Evolutionary conservation across 371 early-diverging fungal species (phyloP), one percentile per base, ranked within the genome.

Genomic region (Mortierella sp.): DNA sequence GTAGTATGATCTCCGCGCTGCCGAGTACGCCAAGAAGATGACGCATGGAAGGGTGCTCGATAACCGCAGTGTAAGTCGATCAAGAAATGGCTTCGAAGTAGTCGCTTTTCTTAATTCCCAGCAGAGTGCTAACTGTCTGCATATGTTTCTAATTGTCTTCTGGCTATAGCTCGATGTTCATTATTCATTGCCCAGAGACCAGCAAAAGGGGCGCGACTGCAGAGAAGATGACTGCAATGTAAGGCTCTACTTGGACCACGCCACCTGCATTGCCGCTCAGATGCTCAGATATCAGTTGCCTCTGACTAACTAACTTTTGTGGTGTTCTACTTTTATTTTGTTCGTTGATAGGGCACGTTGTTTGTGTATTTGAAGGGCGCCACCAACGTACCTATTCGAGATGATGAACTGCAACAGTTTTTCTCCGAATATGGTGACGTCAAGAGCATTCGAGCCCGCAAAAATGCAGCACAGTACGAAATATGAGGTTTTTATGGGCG

Each of bases 151-250:
- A n/a, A n/a, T n/a, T 24, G 19, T 31, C 21, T 6, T 5, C 8
- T 46, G 11, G n/a, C 26, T 21, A 24, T 53, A 73, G 66, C 61
- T 79, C n/a, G 79, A 79, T 46, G 79, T 79, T 17, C 79, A 79
- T 23, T 79, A 53, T 37, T 59, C 79, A 1, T 42, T 79, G 14
- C 79, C 78, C 17, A 64, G 63, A 30, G 61, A 70, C 26, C 31
- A 28, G 24, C 52, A 50, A 15, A 41, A 27, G 19, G 27, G 46
- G 37, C 55, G 61, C 21, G 56, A 41, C 14, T 72, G 72, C 56
- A 32, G 50, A 11, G 66, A 53, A 32, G 37, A 46, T 4, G 72
- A 72, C 51, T 56, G 55, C 49, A 56, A 70, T 27, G 69, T 69
- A 56, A 31, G 42, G 23, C 15, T 15, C 8, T 14, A 30, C 24